A percentile compares a stretch with the other conserved stretches of the same genome.
phyloP scores from a whole-genome alignment of 208 protist species.

The Tritrichomonas foetus region DNA sequence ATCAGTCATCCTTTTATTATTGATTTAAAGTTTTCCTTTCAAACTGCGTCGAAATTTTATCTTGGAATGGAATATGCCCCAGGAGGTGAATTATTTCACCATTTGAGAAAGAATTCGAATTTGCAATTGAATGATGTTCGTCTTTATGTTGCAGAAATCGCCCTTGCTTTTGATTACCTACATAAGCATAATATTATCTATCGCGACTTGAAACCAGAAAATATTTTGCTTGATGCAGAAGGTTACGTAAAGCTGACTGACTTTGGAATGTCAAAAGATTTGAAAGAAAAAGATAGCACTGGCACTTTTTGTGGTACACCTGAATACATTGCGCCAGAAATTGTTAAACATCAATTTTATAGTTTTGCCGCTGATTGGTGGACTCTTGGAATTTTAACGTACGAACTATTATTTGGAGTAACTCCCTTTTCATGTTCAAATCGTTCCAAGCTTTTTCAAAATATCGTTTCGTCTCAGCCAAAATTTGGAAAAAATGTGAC shows the following conservation, averaged over 20 bases:
- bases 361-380: not conserved
- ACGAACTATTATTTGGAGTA: not conserved
- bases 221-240: slow-evolving; percentile 21
- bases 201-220: slow-evolving; percentile 40
- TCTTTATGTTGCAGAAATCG: not conserved
- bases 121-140: not conserved
- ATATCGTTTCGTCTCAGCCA: not conserved
- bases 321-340: slow-evolving; percentile 36
- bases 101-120: not conserved
- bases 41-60: not conserved
- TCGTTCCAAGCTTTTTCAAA: not conserved
- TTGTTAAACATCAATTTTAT: not conserved
- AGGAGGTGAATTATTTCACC: not conserved
- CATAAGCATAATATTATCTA: not conserved
- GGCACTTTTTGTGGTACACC: slow-evolving; percentile 17
- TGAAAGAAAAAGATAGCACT: not conserved
- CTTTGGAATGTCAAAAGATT: slow-evolving; percentile 23
- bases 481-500: not conserved
- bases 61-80: slow-evolving; percentile 6
- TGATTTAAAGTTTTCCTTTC: not conserved
- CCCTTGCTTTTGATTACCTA: slow-evolving; percentile 11
- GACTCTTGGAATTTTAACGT: slow-evolving; percentile 13
- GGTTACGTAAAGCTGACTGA: not conserved
- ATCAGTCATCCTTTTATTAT: not conserved
- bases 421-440: not conserved